Base-by-base conservation (phyloP, 805 yeast species). In the Spathaspora passalidarum region DNA sequence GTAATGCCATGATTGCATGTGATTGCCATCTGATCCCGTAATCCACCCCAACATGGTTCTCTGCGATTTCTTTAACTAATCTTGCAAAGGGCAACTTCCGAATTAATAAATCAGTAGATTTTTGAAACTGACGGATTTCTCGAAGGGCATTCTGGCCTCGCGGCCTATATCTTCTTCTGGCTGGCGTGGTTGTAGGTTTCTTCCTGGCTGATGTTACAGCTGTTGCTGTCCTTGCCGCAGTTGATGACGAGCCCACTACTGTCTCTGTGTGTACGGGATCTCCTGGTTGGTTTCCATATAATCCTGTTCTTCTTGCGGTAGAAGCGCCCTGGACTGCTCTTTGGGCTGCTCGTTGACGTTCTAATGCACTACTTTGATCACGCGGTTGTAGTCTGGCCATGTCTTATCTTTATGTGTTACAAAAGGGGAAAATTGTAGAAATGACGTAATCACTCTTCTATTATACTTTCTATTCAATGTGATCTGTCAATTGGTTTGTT, bases 51-150 rank as follows among this genome's bases (percentile, higher is more conserved):
- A 84, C 86, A 81, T 86, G 86, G 68, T 90, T 96, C 72, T 86
- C 92, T 53, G 97, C 96, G 54, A 92, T 88, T 75, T 91, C 97
- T 72, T 97, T 81, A 48, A 91, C 97, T 67, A 91, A 81, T 80
- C 97, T 85, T 72, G 92, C 96, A 86, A 92, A 92, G 49, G 98
- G 98, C 59, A 92, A 81, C 73, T 92, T 92, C 80, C 96, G 87
- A 73, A 92, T 88, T 73, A 92, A 82, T 44, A 92, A 79, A 71
- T 91, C 96, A 59, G 98, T 91, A 49, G 96, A 86, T 69, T 89
- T 88, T 78, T 92, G 98, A 79, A 91, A 92, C 81, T 94, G 86
- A 80, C 97, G 86, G 66, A 94, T 88, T 79, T 92, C 98, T 79
- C 96, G 85, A 70, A 89, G 80, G 52, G 97, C 97, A 63, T 86